Percentiles rank a stretch among this genome's conserved stretches.
Evolutionary conservation across 140 eudicot species (phyloP).

Genomic region (Ambrosia hybrid): DNA sequence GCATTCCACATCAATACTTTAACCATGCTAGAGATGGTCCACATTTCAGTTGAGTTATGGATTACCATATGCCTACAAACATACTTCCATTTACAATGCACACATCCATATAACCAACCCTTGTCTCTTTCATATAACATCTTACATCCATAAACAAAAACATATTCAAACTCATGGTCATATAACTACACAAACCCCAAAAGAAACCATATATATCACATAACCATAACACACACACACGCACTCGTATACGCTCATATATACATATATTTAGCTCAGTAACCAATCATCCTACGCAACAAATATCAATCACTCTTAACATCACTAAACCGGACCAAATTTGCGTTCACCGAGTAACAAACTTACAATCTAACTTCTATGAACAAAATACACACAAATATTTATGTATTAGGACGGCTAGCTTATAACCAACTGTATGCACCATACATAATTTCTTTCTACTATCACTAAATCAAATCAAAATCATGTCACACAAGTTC

Average conservation of each 20-base stretch:
- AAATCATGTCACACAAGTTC: background rate
- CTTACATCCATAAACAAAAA: too few species aligned
- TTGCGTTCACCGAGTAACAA: background rate
- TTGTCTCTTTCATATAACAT: background rate
- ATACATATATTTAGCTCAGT: background rate
- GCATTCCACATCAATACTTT: background rate
- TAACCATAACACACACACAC: background rate
- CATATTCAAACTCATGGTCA: background rate
- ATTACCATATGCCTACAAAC: constrained; percentile 6
- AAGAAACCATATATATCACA: constrained; percentile 3
- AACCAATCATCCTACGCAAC: background rate
- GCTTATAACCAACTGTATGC: background rate
- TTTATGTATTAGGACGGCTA: background rate
- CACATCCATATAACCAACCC: background rate
- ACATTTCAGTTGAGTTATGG: constrained; percentile 6
- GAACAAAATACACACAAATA: background rate
- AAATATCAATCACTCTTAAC: background rate
- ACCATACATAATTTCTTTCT: background rate
- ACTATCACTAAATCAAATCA: background rate
- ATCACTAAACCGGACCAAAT: background rate
- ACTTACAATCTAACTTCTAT: background rate
- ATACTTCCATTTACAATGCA: constrained; percentile 13
- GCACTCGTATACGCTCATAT: background rate
- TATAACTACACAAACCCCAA: background rate
- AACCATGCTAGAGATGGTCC: background rate